Evolutionary conservation across 2,329 filamentous ascomycete species (phyloP).

Genomic region (Fusarium camptoceras): DNA sequence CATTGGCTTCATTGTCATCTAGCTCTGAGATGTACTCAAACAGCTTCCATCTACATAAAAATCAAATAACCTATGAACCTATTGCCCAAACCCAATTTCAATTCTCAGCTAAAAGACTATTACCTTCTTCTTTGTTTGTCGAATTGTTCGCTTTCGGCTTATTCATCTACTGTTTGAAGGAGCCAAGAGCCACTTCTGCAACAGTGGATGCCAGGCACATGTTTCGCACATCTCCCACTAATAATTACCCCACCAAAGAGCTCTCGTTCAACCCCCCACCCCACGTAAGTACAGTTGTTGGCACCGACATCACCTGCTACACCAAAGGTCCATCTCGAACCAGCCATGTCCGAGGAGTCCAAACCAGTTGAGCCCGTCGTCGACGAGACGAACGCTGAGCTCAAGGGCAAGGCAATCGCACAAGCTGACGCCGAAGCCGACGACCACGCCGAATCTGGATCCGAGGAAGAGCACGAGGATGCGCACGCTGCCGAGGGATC

Average conservation of each 20-base stretch:
- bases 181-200: conserved; percentile 6
- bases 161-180: not conserved
- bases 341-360: conserved; percentile 67
- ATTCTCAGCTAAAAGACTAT: not conserved
- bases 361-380: conserved; percentile 68
- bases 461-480: conserved; percentile 53
- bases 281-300: conserved; percentile 21
- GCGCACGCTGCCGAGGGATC: conserved; percentile 54
- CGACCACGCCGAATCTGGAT: conserved; percentile 62
- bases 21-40: not conserved
- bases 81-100: not conserved
- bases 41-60: not conserved
- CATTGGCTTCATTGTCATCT: not conserved
- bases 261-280: conserved; percentile 30
- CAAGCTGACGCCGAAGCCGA: conserved; percentile 56
- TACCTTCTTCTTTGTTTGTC: not conserved
- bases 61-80: not conserved
- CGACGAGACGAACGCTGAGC: conserved; percentile 62
- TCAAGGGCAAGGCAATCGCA: conserved; percentile 59
- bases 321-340: conserved; percentile 25
- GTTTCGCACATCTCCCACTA: conserved; percentile 15
- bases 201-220: conserved; percentile 22
- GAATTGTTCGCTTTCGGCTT: not conserved
- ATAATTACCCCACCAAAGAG: conserved; percentile 45
- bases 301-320: conserved; percentile 33